phyloP scores from a whole-genome alignment of 331 rosid genomes.

The Malus hybrid region DNA sequence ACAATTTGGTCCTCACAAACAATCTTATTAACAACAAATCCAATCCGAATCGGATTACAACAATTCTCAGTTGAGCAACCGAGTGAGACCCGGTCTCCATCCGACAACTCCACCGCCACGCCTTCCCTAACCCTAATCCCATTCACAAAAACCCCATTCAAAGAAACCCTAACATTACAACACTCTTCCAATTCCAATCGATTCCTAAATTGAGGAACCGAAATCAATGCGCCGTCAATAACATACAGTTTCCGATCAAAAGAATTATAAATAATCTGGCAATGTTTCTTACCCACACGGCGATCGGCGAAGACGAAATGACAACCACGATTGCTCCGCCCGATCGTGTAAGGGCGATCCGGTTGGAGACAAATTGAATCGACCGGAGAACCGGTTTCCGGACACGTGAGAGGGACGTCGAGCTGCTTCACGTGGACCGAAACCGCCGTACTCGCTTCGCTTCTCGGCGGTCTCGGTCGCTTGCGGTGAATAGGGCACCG shows the following conservation, averaged over 20 bases:
- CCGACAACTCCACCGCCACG: constrained; percentile 34
- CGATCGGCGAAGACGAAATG: constrained; percentile 44
- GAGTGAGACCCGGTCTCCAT: constrained; percentile 57
- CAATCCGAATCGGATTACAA: constrained; percentile 29
- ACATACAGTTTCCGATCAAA: constrained; percentile 39
- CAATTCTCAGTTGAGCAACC: constrained; percentile 37
- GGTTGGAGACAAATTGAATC: constrained; percentile 28
- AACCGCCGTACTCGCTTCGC: background rate
- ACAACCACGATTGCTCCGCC: constrained; percentile 37
- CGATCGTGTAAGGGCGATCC: constrained; percentile 45
- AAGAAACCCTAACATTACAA: constrained; percentile 30
- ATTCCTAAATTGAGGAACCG: constrained; percentile 27
- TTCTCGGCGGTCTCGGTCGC: background rate
- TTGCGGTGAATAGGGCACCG: background rate
- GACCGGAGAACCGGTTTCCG: constrained; percentile 1
- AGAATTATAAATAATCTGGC: constrained; percentile 50
- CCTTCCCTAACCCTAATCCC: constrained; percentile 38
- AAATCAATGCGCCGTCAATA: constrained; percentile 23
- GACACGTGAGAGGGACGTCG: constrained; percentile 14
- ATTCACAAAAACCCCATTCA: constrained; percentile 63
- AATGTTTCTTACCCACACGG: constrained; percentile 57
- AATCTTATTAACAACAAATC: constrained; percentile 42
- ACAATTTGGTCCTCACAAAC: constrained; percentile 16
- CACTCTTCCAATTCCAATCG: constrained; percentile 3
- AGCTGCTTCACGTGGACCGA: constrained; percentile 10